Evolutionary conservation across 2,329 filamentous ascomycete species (phyloP).

Genomic region (Aspergillus neotritici): DNA sequence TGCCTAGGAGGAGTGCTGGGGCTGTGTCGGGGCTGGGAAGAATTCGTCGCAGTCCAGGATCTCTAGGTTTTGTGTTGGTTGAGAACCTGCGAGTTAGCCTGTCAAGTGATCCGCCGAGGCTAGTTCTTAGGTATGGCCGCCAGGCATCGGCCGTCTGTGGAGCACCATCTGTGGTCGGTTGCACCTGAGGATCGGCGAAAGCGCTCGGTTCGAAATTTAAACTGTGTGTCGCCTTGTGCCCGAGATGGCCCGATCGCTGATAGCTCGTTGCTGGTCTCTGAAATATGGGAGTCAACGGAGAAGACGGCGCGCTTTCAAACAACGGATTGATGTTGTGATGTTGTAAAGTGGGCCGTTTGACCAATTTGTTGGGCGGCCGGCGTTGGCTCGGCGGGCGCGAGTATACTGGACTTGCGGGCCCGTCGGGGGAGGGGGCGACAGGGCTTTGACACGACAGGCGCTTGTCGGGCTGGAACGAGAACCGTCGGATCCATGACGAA

Average conservation of each 20-base stretch:
- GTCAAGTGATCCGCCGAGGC: constrained; percentile 20
- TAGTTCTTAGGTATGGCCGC: constrained; percentile 37
- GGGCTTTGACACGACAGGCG: constrained; percentile 46
- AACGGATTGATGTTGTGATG: constrained; percentile 41
- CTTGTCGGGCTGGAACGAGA: constrained; percentile 49
- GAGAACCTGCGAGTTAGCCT: constrained; percentile 39
- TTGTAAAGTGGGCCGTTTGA: constrained; percentile 56
- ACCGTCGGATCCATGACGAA: constrained; percentile 52
- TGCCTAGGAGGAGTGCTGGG: constrained; percentile 47
- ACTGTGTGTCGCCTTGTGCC: constrained; percentile 37
- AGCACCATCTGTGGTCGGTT: background rate
- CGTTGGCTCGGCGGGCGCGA: constrained; percentile 25
- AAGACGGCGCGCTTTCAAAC: constrained; percentile 21
- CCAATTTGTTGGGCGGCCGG: constrained; percentile 53
- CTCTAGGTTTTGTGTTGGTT: constrained; percentile 31
- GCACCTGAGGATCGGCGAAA: constrained; percentile 6
- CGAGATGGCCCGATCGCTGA: constrained; percentile 53
- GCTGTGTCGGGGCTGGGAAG: constrained; percentile 39
- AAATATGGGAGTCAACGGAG: constrained; percentile 45
- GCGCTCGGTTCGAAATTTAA: constrained; percentile 24
- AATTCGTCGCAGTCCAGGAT: constrained; percentile 38
- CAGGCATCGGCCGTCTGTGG: constrained; percentile 22
- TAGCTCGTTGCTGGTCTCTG: constrained; percentile 59
- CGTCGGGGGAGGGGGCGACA: constrained; percentile 49
- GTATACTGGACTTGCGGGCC: constrained; percentile 49